Evolutionary conservation across 176 grass and related monocot species (phyloP).

Genomic region (Oryza rufipogon): DNA sequence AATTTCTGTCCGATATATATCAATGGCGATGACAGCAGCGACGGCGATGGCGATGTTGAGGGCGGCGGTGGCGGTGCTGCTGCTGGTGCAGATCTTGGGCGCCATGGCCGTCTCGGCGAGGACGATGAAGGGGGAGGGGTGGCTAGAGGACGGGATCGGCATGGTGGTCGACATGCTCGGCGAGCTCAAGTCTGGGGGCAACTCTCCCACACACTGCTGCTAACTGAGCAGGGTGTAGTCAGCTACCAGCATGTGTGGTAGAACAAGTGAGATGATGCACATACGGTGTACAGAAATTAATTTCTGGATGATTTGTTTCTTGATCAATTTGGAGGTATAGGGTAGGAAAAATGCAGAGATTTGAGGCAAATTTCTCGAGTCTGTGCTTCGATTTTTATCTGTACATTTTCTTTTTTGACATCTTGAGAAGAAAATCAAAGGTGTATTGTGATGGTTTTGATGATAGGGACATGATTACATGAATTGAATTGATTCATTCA

Average conservation of each 20-base stretch:
- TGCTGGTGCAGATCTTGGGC: constrained; percentile 20
- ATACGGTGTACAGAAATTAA: background rate
- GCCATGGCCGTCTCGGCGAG: constrained; percentile 5
- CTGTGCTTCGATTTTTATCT: background rate
- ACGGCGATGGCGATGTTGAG: background rate
- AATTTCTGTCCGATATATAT: no score
- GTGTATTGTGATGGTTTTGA: background rate
- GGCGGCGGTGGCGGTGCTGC: constrained; percentile 20
- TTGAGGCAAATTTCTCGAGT: background rate
- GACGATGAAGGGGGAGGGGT: background rate
- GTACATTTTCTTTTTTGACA: background rate
- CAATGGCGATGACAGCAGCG: background rate
- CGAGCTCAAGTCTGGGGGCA: background rate
- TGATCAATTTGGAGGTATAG: background rate
- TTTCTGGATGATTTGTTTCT: background rate
- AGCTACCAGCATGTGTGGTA: background rate
- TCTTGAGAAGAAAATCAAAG: background rate
- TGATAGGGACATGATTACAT: background rate
- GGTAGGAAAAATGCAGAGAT: background rate
- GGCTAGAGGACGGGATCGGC: constrained; percentile 23
- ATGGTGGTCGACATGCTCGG: constrained; percentile 38
- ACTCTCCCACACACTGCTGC: constrained; percentile 40
- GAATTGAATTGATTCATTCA: constrained; percentile 6
- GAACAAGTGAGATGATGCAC: background rate
- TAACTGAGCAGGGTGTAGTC: background rate